Evolutionary conservation across 2,329 filamentous ascomycete genomes (phyloP).

Genomic region (Polytolypa hystricis): DNA sequence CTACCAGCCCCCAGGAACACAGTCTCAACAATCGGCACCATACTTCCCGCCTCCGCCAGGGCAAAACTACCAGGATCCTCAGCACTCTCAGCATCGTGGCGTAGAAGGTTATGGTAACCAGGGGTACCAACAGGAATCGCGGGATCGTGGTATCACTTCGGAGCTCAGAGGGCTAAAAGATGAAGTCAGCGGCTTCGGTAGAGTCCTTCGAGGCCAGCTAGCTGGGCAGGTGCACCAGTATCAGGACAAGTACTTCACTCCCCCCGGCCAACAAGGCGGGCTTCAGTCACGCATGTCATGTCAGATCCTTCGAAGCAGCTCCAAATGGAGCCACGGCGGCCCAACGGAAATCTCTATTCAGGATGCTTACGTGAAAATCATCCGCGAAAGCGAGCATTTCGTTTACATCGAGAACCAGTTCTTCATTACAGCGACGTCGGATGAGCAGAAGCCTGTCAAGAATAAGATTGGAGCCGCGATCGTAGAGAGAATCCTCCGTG

Average conservation of each 20-base stretch:
- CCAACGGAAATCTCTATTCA: conserved; percentile 66
- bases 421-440: conserved; percentile 89
- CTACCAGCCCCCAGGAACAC: conserved; percentile 8
- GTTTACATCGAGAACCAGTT: conserved; percentile 99
- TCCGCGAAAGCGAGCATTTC: conserved; percentile 67
- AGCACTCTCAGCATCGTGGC: conserved; percentile 24
- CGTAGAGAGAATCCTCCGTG: conserved; percentile 76
- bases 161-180: conserved; percentile 26
- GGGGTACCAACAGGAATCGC: conserved; percentile 22
- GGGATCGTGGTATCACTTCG: conserved; percentile 23
- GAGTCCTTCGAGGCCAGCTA: conserved; percentile 28
- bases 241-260: conserved; percentile 24
- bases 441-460: conserved; percentile 62
- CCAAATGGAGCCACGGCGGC: conserved; percentile 51
- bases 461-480: conserved; percentile 84
- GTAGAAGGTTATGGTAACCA: conserved; percentile 19
- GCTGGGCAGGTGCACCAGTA: conserved; percentile 35
- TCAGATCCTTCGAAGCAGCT: conserved; percentile 84
- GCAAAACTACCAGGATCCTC: conserved; percentile 21
- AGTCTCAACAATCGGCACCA: conserved; percentile 23
- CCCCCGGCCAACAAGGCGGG: conserved; percentile 10
- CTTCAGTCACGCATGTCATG: conserved; percentile 27
- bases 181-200: conserved; percentile 28
- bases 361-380: conserved; percentile 76
- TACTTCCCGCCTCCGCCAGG: conserved; percentile 34